A percentile compares a stretch with the other conserved stretches of the same genome.
phyloP scores from a whole-genome alignment of 257 asterid species.

The Leonotis leonurus region DNA sequence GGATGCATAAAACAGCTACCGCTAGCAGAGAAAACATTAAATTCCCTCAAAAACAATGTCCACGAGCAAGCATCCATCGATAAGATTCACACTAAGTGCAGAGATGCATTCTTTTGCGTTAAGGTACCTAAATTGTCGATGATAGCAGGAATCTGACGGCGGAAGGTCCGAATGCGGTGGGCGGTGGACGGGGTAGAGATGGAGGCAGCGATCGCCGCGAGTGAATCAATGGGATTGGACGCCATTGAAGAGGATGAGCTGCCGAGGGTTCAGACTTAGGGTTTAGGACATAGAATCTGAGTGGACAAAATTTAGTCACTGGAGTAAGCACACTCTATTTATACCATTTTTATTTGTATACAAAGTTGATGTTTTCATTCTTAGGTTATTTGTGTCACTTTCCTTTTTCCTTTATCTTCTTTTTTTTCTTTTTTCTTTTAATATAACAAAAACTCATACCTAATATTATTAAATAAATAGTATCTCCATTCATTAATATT shows the following conservation, averaged over 20 bases:
- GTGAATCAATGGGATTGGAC: constrained; percentile 49
- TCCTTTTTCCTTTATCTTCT: background rate
- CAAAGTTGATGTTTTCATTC: background rate
- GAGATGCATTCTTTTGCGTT: background rate
- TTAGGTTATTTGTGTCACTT: background rate
- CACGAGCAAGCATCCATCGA: constrained; percentile 14
- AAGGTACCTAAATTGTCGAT: constrained; percentile 42
- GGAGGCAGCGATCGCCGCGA: constrained; percentile 42
- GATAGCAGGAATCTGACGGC: constrained; percentile 62
- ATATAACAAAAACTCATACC: no score
- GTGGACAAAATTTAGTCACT: constrained; percentile 17
- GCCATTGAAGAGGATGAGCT: constrained; percentile 30
- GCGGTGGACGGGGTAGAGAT: constrained; percentile 57
- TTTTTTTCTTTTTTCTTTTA: no score
- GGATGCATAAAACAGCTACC: background rate
- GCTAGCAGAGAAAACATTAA: background rate
- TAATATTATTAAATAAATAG: no score
- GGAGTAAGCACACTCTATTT: constrained; percentile 3
- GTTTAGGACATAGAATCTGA: constrained; percentile 30
- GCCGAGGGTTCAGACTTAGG: constrained; percentile 27
- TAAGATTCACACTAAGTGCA: background rate
- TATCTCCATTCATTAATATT: no score
- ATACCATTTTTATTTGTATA: background rate
- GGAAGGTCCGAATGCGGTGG: constrained; percentile 69
- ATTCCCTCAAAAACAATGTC: constrained; percentile 1